Conservation (phyloP, 345 rosid genomes). For the Limnanthes douglasii region DNA sequence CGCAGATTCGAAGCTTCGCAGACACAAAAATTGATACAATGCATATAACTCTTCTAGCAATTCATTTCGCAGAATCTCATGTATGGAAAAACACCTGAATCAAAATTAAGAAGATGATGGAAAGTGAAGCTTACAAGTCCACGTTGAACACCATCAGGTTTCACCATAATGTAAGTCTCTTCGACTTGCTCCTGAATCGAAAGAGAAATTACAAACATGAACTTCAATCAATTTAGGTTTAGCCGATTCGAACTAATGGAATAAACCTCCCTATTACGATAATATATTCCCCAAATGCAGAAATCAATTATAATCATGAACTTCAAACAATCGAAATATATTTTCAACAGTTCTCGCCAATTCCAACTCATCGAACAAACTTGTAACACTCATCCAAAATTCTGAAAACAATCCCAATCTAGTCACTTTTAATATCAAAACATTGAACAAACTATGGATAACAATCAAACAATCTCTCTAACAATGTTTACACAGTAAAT, state of each 20-base stretch:
- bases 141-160: constrained; percentile 90
- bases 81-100: not conserved
- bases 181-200: constrained; percentile 56
- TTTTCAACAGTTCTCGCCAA: no score
- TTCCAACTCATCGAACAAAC: not conserved
- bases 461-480: constrained; percentile 2
- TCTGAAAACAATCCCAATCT: not conserved
- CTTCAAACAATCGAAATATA: no score
- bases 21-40: constrained; percentile 10
- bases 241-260: no score
- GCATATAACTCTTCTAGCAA: constrained; percentile 22
- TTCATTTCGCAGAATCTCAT: not conserved
- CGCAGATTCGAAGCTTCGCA: not conserved
- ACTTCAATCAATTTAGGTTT: no score
- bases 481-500: constrained; percentile 23
- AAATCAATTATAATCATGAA: no score
- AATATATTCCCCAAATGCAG: no score
- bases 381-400: not conserved
- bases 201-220: constrained; percentile 1
- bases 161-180: constrained; percentile 83
- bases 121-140: constrained; percentile 52
- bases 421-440: not conserved
- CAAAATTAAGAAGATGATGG: not conserved
- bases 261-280: no score
- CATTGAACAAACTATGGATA: not conserved